These are phyloP conservation scores for Dryadomyces quercivorus DNA, from an alignment of 2,329 filamentous ascomycete species.

Conservation along the genomic window DNA sequence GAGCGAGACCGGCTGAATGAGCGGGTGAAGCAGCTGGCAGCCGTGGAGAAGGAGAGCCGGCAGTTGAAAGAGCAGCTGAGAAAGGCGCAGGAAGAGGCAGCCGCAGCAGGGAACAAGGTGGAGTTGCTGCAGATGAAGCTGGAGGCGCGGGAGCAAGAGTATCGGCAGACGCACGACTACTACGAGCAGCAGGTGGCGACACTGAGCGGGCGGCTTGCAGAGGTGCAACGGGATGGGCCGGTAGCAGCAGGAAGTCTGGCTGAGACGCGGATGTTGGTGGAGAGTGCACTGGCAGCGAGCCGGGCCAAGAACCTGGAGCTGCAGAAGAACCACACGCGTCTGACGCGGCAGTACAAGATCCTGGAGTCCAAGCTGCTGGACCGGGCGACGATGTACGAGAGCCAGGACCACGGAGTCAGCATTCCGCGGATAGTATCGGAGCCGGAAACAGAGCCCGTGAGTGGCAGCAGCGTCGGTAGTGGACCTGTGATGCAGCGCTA, in stretches of 20 bases:
- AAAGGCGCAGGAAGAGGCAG: conserved; percentile 42
- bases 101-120: conserved; percentile 44
- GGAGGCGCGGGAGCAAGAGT: conserved; percentile 33
- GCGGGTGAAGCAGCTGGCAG: conserved; percentile 48
- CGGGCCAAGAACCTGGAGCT: conserved; percentile 40
- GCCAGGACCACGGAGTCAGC: background rate
- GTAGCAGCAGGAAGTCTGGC: conserved; percentile 9
- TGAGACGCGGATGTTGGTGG: conserved; percentile 26
- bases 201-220: conserved; percentile 32
- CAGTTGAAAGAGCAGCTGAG: conserved; percentile 50
- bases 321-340: conserved; percentile 36
- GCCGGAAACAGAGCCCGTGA: conserved; percentile 23
- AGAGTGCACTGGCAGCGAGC: conserved; percentile 36
- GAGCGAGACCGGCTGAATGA: conserved; percentile 47
- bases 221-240: conserved; percentile 18
- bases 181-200: conserved; percentile 36
- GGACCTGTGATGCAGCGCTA: background rate
- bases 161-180: conserved; percentile 27
- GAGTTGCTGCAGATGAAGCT: conserved; percentile 48
- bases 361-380: conserved; percentile 26
- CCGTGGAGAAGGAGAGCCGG: conserved; percentile 50
- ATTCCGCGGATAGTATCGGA: conserved; percentile 11
- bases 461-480: conserved; percentile 19
- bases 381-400: conserved; percentile 7
- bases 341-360: conserved; percentile 39